Percentiles rank a stretch among this genome's conserved stretches.
Conservation (phyloP, 2,329 filamentous ascomycete species). For the Botrytis paeoniae region DNA sequence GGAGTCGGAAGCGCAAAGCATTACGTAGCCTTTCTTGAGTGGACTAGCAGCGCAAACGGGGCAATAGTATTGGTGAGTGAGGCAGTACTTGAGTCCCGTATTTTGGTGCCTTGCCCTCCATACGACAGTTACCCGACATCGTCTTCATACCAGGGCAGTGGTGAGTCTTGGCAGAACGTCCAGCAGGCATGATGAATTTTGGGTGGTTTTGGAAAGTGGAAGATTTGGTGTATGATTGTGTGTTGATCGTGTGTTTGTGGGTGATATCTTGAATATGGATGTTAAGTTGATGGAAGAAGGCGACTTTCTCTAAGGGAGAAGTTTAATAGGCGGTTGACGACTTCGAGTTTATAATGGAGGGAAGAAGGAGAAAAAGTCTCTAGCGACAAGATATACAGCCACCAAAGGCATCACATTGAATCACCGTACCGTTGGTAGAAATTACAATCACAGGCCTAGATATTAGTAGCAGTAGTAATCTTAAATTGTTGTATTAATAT, state of each 20-base stretch:
- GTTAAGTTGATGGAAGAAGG: neutral
- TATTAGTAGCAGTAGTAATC: neutral
- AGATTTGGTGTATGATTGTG: neutral
- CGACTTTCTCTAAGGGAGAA: neutral
- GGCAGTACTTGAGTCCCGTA: neutral
- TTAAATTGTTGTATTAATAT: neutral
- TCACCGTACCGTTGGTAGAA: no score
- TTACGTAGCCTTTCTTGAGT: fast-evolving
- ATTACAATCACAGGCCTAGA: no score
- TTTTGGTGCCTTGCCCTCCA: neutral
- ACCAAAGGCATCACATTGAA: neutral
- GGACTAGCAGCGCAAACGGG: neutral
- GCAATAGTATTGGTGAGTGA: neutral
- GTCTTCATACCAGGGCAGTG: neutral
- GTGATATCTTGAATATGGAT: neutral
- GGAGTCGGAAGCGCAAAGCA: neutral
- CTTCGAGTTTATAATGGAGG: neutral
- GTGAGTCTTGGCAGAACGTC: neutral
- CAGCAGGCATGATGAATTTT: neutral
- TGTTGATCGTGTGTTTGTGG: neutral
- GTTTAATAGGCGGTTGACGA: neutral
- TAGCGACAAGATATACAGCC: neutral
- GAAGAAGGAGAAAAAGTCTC: neutral
- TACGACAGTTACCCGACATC: neutral
- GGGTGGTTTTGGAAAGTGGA: neutral